These are phyloP conservation scores for Lathyrus aphaca DNA, from an alignment of 306 rosid species.

Conservation along the genomic window DNA sequence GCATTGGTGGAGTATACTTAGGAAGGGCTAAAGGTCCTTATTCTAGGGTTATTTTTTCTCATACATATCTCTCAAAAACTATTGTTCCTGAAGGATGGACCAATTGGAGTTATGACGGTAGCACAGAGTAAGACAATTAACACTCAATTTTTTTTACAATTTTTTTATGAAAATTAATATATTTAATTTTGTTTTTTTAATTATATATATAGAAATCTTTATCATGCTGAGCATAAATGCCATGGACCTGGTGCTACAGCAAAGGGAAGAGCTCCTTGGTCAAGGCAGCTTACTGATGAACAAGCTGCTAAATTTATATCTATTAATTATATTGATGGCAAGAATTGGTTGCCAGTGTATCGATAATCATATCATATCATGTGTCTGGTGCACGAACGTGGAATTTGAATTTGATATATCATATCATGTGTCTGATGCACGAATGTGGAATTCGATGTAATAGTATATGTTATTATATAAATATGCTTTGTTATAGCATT, in stretches of 20 bases:
- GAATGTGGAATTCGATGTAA: not conserved
- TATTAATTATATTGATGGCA: constrained; percentile 63
- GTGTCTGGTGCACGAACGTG: not conserved
- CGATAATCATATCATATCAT: constrained; percentile 31
- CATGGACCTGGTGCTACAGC: constrained; percentile 61
- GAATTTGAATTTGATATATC: not conserved
- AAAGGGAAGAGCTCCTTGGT: constrained; percentile 60
- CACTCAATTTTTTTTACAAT: not conserved
- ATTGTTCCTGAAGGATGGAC: constrained; percentile 73
- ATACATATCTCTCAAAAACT: constrained; percentile 63
- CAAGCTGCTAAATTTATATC: constrained; percentile 53
- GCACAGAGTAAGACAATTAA: constrained; percentile 60
- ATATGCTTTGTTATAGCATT: not conserved
- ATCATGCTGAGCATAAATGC: constrained; percentile 65
- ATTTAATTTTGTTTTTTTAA: not conserved
- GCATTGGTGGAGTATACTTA: constrained; percentile 65
- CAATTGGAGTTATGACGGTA: constrained; percentile 65
- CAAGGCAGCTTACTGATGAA: constrained; percentile 53
- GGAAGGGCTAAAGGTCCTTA: constrained; percentile 78
- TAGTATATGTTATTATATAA: not conserved
- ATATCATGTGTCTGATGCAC: not conserved
- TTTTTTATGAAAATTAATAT: not conserved
- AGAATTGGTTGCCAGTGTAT: constrained; percentile 77
- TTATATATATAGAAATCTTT: constrained; percentile 55
- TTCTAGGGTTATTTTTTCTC: constrained; percentile 66